Evolutionary conservation across 2,329 filamentous ascomycete genomes (phyloP), one percentile per base, ranked within the genome.

Genomic region (Myrmaecium sp.): DNA sequence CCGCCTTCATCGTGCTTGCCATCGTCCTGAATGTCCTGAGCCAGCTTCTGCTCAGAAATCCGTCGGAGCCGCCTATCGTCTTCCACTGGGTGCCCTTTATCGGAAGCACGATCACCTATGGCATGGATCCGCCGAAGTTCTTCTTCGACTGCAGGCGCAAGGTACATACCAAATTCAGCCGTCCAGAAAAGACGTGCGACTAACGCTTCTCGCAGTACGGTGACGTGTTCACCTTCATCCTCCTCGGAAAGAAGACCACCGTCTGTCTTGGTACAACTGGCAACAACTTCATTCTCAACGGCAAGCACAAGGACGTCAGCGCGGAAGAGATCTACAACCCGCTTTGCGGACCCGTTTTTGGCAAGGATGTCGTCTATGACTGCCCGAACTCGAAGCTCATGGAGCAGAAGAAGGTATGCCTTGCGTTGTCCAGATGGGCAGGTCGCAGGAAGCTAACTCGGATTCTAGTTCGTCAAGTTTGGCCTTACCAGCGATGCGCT

Each of bases 221-320:
- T 47, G 78, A 92, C 54, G 71, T 83, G 45, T 92, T 89, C 51
- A 92, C 83, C 11, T 92, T 92, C 44, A 59, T 91, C 33, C 68
- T 92, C 26, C 72, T 92, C 28, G 82, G 83, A 41, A 83, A 78
- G 62, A 86, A 82, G 57, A 89, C 79, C 24, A 92, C 83, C 3
- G 82, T 91, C 22, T 83, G 73, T 39, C 58, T 92, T 33, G 81
- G 83, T 29, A 73, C 76, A 18, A 66, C 74, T 38, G 82, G 82
- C 38, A 92, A 91, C 51, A 80, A 92, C 39, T 91, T 92, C 51
- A 83, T 92, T 39, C 62, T 92, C 38, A 92, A 92, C 49, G 82
- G 80, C 47, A 92, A 89, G 60, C 64, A 82, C 43, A 81, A 78
- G 57, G 82, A 92, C 45, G 74, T 92, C 42, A 83, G 77, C 47